These are phyloP conservation scores for Stevia rebaudiana DNA, from an alignment of 140 eudicot genomes.

Conservation along the genomic window DNA sequence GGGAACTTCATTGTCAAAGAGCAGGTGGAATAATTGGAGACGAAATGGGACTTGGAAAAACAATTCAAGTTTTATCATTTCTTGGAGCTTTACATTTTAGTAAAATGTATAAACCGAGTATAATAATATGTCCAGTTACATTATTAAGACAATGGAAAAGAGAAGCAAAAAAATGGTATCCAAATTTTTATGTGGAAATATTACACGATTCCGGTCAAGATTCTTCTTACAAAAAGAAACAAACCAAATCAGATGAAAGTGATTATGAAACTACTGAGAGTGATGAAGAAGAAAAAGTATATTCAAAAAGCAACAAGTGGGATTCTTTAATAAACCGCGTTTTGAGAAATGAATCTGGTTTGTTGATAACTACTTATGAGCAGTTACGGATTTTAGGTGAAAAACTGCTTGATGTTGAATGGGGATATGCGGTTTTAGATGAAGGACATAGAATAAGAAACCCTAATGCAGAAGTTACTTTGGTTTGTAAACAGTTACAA, in stretches of 20 bases:
- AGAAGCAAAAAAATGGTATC: conserved; percentile 92
- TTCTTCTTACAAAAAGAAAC: conserved; percentile 42
- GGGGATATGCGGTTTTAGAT: conserved; percentile 96
- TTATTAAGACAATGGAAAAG: conserved; percentile 86
- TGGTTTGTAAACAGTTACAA: conserved; percentile 90
- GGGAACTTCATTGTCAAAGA: conserved; percentile 98
- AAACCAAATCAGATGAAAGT: conserved; percentile 50
- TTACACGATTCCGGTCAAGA: conserved; percentile 87
- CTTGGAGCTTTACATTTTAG: conserved; percentile 90
- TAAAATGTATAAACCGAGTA: conserved; percentile 76
- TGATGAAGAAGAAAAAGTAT: conserved; percentile 34
- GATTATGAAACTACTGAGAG: conserved; percentile 69
- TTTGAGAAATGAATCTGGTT: conserved; percentile 65
- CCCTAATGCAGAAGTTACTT: conserved; percentile 91
- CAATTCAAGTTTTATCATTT: conserved; percentile 73
- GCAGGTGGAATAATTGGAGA: conserved; percentile 99
- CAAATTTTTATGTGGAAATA: conserved; percentile 71
- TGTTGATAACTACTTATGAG: conserved; percentile 90
- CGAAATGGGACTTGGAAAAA: conserved; percentile 99
- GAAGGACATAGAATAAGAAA: conserved; percentile 96
- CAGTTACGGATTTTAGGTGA: conserved; percentile 80
- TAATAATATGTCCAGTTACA: conserved; percentile 84
- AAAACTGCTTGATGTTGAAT: conserved; percentile 67
- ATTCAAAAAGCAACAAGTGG: conserved; percentile 47
- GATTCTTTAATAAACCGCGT: conserved; percentile 71